Conservation (phyloP, 495 filamentous ascomycete genomes). For the Lichenothelia convexa region DNA sequence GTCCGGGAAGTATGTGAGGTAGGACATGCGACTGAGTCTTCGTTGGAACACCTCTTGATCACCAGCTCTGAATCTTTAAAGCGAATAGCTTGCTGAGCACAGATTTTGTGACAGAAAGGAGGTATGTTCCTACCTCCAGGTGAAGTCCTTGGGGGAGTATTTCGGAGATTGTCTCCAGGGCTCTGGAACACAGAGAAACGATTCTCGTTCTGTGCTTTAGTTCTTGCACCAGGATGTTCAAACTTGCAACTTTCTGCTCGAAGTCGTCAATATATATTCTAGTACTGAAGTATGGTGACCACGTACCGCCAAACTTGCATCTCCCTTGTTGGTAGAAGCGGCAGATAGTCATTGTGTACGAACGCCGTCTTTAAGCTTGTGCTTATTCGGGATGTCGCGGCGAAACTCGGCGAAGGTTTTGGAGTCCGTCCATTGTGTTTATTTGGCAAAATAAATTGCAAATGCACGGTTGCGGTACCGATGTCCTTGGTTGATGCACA, state of each 20-base stretch:
- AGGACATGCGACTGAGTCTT: too few species aligned
- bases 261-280: not conserved
- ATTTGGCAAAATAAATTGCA: too few species aligned
- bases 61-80: too few species aligned
- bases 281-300: not conserved
- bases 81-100: too few species aligned
- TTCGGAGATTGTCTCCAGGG: not conserved
- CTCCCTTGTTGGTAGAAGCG: conserved; percentile 51
- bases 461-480: too few species aligned
- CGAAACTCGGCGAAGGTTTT: too few species aligned
- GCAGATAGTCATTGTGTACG: conserved; percentile 30
- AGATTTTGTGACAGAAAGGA: too few species aligned
- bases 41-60: too few species aligned
- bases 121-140: not conserved
- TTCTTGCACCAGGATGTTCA: conserved; percentile 32
- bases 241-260: conserved; percentile 31
- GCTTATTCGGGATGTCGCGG: too few species aligned
- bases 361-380: not conserved
- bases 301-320: conserved; percentile 44
- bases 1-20: too few species aligned
- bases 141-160: not conserved
- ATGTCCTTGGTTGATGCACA: too few species aligned
- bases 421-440: too few species aligned
- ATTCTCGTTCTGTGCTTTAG: conserved; percentile 7
- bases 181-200: conserved; percentile 11